Conservation (phyloP, 140 eudicot species). For the Eryngium alpinum region DNA sequence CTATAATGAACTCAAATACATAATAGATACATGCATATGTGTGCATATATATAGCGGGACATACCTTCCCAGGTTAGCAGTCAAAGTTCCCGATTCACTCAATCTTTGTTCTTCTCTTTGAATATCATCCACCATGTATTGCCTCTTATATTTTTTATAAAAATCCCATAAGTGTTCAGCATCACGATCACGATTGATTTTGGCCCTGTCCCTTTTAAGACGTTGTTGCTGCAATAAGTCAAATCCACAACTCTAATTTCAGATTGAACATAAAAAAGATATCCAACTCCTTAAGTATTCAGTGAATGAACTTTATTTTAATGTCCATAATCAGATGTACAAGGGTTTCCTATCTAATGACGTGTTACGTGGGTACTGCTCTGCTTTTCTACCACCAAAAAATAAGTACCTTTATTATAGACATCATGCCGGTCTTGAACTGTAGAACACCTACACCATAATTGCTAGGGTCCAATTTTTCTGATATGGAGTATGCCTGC, state of each 20-base stretch:
- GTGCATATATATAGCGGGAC: too few species aligned
- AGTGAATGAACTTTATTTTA: not conserved
- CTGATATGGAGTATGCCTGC: constrained; percentile 98
- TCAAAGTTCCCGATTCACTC: constrained; percentile 89
- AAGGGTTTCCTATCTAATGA: not conserved
- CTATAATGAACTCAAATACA: too few species aligned
- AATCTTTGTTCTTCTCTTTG: constrained; percentile 59
- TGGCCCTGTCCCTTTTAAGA: constrained; percentile 74
- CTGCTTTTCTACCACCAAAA: not conserved
- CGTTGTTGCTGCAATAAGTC: constrained; percentile 68
- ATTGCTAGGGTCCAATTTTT: constrained; percentile 82
- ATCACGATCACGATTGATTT: constrained; percentile 71
- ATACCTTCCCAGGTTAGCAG: constrained; percentile 73
- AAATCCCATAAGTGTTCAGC: constrained; percentile 84
- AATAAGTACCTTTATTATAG: constrained; percentile 75
- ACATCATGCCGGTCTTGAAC: constrained; percentile 94
- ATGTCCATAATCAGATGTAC: not conserved
- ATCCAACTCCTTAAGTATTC: not conserved
- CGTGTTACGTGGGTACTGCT: too few species aligned
- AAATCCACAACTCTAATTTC: not conserved
- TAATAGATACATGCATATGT: too few species aligned
- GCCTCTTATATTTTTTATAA: constrained; percentile 66
- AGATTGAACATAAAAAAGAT: not conserved
- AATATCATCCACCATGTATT: constrained; percentile 80
- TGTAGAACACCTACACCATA: constrained; percentile 98